A percentile compares a stretch with the other conserved stretches of the same genome.
phyloP scores from a whole-genome alignment of 306 rosid species.

The Citrullus colocynthis region DNA sequence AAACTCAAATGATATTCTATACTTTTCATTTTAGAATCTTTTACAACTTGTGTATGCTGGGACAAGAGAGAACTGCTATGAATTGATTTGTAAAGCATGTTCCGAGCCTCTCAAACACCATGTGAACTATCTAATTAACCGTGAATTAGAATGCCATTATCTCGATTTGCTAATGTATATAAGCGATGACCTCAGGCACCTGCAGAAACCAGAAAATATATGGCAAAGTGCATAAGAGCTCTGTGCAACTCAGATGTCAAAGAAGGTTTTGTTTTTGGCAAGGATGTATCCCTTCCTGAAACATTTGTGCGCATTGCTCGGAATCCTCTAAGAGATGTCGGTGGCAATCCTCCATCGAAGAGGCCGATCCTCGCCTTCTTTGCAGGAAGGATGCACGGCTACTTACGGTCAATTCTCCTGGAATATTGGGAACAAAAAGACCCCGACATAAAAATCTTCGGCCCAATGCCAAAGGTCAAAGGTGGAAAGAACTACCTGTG shows the following conservation, averaged over 20 bases:
- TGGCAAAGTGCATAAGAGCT: constrained; percentile 69
- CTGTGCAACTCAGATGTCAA: constrained; percentile 83
- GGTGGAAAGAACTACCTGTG: constrained; percentile 41
- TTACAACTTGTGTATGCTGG: neutral
- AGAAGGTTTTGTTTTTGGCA: constrained; percentile 84
- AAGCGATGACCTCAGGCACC: constrained; percentile 60
- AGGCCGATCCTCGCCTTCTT: constrained; percentile 71
- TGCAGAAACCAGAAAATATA: constrained; percentile 48
- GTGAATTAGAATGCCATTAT: neutral
- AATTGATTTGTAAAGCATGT: neutral
- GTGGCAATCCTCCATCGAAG: constrained; percentile 63
- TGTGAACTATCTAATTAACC: neutral
- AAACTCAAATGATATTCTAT: neutral
- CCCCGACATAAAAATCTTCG: constrained; percentile 69
- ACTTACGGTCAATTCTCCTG: constrained; percentile 55
- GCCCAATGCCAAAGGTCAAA: constrained; percentile 39
- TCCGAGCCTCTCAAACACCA: neutral
- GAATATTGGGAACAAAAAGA: constrained; percentile 80
- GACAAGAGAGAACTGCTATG: neutral
- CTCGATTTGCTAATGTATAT: neutral
- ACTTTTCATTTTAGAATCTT: neutral
- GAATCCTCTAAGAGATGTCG: constrained; percentile 52
- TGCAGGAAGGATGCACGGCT: constrained; percentile 80
- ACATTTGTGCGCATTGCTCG: constrained; percentile 39
- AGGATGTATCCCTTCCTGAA: constrained; percentile 87